Evolutionary conservation across 805 yeast species (phyloP), one percentile per base, ranked within the genome.

Genomic region (Saccharomycopsis fibuligera): DNA sequence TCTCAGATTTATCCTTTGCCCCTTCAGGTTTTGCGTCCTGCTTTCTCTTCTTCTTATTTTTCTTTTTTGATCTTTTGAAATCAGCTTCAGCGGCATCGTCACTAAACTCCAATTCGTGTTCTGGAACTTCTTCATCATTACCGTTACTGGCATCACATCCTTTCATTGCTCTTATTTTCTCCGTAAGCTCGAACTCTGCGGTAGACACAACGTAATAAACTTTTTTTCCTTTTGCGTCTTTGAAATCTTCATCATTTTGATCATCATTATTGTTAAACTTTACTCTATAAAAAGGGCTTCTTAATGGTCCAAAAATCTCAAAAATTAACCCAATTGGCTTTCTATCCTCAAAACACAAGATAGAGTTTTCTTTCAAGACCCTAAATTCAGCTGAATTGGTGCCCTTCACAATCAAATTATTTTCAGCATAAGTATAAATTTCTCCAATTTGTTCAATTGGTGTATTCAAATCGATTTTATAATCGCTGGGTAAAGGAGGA

Each of bases 61-160:
- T 76, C 65, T 83, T 86, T 62, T 75, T 81, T 21, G 72, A 64
- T 46, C 74, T 76, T 60, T 84, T 90, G 40, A 76, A 77, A 31
- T 77, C 82, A 57, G 79, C 75, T 62, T 93, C 98, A 53, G 77
- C 78, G 61, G 91, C 98, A 64, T 93, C 98, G 62, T 93, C 98
- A 1, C 96, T 86, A 57, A 83, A 91, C 61, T 91, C 98, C 62
- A 87, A 95, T 62, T 93, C 98, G 27, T 86, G 95, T 57, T 81
- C 89, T 0, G 96, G 88, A 27, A 91, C 66, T 60, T 93, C 99
- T 66, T 93, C 98, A 63, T 93, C 99, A 62, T 87, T 84, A 63
- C 87, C 82, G 58, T 93, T 93, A 59, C 95, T 85, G 0, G 99
- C 99, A 68, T 93, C 99, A 1, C 89, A 83, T 22, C 98, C 99